phyloP scores from a whole-genome alignment of 2,329 filamentous ascomycete genomes.

The Westerdykella sp. region DNA sequence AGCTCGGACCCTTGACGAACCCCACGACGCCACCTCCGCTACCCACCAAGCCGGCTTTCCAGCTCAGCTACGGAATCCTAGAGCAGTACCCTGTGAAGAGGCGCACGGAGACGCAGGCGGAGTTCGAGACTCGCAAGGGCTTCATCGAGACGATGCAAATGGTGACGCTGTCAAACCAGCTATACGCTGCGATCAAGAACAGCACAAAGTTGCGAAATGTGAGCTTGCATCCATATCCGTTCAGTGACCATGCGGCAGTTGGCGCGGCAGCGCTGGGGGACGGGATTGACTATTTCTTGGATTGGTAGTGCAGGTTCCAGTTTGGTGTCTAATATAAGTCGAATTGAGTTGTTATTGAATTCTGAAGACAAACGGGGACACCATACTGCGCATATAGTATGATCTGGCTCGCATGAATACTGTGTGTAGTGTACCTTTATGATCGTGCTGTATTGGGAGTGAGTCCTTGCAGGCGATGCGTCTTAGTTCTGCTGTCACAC shows the following conservation, averaged over 20 bases:
- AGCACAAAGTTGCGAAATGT: conserved; percentile 21
- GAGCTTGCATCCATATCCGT: conserved; percentile 24
- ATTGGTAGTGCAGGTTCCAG: conserved; percentile 13
- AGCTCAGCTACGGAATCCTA: conserved; percentile 25
- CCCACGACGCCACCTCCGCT: conserved; percentile 1
- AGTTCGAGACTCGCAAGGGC: conserved; percentile 20
- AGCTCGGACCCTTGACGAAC: conserved; percentile 17
- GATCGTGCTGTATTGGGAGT: no score
- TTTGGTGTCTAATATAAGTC: no score
- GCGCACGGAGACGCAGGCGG: conserved; percentile 22
- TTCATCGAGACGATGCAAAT: conserved; percentile 20
- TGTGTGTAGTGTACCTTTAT: no score
- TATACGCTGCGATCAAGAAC: conserved; percentile 19
- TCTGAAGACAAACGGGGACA: no score
- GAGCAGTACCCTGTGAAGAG: conserved; percentile 23
- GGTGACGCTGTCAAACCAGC: conserved; percentile 15
- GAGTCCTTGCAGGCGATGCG: no score
- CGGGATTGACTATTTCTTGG: conserved; percentile 31
- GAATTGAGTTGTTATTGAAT: no score
- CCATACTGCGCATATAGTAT: no score
- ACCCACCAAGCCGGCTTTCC: conserved; percentile 23
- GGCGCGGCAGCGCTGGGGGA: conserved; percentile 23
- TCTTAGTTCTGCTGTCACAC: no score
- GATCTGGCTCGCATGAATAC: no score
- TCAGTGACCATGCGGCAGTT: conserved; percentile 28